Base-by-base conservation (phyloP, 352 stramenopile genomes). In the Elongisporangium prolatum region DNA sequence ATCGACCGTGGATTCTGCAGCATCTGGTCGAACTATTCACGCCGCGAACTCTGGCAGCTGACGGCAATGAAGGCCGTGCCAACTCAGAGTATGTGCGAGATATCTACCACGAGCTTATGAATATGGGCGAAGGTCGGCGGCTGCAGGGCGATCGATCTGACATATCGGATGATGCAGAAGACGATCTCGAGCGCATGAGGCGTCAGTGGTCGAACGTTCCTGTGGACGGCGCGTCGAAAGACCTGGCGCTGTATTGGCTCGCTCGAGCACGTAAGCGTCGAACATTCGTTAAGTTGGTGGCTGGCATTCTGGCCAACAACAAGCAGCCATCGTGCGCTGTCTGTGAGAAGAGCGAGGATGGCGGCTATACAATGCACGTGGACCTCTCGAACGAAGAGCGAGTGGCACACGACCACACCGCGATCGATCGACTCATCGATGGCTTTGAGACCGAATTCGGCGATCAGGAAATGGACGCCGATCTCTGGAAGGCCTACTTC, bases 401-500 rank as follows among this genome's bases (percentile, higher is more conserved):
- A 59, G 62, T 79, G 13, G 75, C 81, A 16, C 88, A 91, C 37
- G 82, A 96, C 65, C 76, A 71, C 13, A 69, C 62, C 8, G 88
- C 78, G 11, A 80, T 97, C 40, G 87, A 97, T 54, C 75, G 75
- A 22, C 71, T 93, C 7, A 91, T 93, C 34, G 61, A 84, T 52
- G 81, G 71, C 14, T 93, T 91, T 54, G 83, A 93, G 56, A 66
- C 24, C 13, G 77, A 91, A 50, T 97, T 97, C 61, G 91, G 89
- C 24, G 69, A 80, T 18, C 60, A 81, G 47, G 93, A 98, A 70
- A 78, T 87, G 57, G 89, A 98, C 58, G 63, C 77, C 0, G 89
- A 97, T 64, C 72, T 98, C 4, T 99, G 96, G 96, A 98, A 98
- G 76, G 93, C 96, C 20, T 99, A 95, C 76, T 98, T 98, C 68